Percentiles rank a stretch among this genome's conserved stretches.
Conservation (phyloP, 2,329 filamentous ascomycete genomes). For the Aspergillus clavatus region DNA sequence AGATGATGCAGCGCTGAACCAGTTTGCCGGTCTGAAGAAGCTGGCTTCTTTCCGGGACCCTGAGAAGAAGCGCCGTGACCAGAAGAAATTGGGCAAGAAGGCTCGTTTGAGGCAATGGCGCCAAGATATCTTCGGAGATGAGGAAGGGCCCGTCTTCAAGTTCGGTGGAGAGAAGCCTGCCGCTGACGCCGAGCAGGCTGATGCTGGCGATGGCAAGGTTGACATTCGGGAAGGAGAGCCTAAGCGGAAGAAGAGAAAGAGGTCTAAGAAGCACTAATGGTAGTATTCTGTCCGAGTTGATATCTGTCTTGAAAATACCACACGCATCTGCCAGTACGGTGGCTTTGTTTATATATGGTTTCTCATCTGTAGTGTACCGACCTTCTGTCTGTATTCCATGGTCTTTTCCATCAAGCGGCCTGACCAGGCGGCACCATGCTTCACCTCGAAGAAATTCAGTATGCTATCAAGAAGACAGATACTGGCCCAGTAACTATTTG, state of each 20-base stretch:
- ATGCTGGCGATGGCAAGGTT: conserved; percentile 27
- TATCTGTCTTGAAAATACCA: background rate
- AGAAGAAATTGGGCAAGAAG: conserved; percentile 89
- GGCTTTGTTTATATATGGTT: background rate
- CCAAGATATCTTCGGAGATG: conserved; percentile 60
- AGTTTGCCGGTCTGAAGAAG: conserved; percentile 92
- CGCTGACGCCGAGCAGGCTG: conserved; percentile 16
- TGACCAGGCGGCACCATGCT: no score
- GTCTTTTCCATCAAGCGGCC: no score
- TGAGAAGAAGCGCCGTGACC: conserved; percentile 84
- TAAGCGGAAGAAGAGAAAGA: conserved; percentile 42
- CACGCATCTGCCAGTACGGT: background rate
- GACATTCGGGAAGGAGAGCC: conserved; percentile 42
- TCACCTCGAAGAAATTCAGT: no score
- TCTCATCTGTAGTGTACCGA: no score
- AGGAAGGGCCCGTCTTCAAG: conserved; percentile 45
- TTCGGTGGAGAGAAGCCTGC: conserved; percentile 23
- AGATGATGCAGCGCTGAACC: conserved; percentile 77
- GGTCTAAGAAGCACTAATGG: conserved; percentile 40
- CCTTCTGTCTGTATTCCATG: no score
- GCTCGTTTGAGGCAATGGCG: conserved; percentile 83
- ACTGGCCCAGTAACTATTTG: no score
- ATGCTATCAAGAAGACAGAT: no score
- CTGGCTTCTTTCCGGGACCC: conserved; percentile 81
- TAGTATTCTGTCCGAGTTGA: background rate